Base-by-base conservation (phyloP, 352 stramenopile species). In the Phytophthora megakarya region DNA sequence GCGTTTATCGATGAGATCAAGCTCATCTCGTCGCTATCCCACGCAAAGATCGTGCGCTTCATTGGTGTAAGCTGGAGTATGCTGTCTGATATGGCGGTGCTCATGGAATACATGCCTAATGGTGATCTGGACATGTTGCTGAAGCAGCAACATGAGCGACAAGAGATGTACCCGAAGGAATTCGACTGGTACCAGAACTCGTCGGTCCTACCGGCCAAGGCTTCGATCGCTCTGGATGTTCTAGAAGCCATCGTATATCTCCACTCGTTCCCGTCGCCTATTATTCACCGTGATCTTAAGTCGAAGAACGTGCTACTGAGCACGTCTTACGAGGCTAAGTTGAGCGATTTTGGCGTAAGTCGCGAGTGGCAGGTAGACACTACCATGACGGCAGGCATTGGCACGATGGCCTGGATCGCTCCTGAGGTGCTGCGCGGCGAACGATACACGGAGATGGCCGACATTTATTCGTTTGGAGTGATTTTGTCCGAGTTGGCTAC, bases 381-480 rank as follows among this genome's bases (percentile, higher is more conserved):
- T 0, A 93, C 86, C 0, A 93, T 92, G 84, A 92, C 86, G 6
- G 84, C 81, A 7, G 84, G 81, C 8, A 92, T 93, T 32, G 86
- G 84, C n/a, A 93, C 84, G 38, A 89, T 95, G 75, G 86, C 86
- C 33, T 95, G 84, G 84, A 92, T 95, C 63, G 82, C 86, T 3
- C 86, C 86, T 0, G 84, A 95, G 58, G 80, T 95, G 43, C 58
- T 95, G 45, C 77, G 84, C 1, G 82, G 86, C 11, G 86, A 92
- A 55, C 79, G 84, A n/a, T 95, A 93, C 72, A 95, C 79, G 4
- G 86, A 95, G 59, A 90, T 81, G 73, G 85, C 86, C 4, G 86
- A 95, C 61, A 90, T 95, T 26, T 95, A 95, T 70, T 95, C 86
- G 40, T 92, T 95, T 48, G 86, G 86, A 18, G 83, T 93, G 10